Conservation (phyloP, 2,329 filamentous ascomycete genomes). For the Aspergillus carbonarius region DNA sequence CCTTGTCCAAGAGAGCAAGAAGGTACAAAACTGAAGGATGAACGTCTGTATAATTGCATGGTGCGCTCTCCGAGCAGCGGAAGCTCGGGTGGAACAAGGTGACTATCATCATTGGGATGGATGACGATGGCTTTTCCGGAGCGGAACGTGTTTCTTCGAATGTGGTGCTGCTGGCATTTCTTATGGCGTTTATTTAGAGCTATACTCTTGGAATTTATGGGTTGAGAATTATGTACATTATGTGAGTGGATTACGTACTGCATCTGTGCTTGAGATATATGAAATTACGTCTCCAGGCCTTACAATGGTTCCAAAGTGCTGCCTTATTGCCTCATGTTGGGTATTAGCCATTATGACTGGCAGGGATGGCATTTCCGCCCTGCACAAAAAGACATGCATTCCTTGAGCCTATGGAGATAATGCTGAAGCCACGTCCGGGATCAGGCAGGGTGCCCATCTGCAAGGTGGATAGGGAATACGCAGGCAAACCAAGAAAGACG, state of each 20-base stretch:
- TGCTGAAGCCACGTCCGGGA: background rate
- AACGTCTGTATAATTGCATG: background rate
- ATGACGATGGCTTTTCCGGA: background rate
- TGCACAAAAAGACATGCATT: background rate
- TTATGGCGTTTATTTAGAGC: constrained; percentile 18
- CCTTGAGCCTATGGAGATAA: background rate
- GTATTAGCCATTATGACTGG: background rate
- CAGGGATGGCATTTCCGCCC: background rate
- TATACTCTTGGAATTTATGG: constrained; percentile 18
- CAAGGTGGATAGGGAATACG: background rate
- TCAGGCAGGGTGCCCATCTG: background rate
- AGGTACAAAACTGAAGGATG: background rate
- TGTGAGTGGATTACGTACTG: constrained; percentile 16
- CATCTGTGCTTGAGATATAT: constrained; percentile 10
- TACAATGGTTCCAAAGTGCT: background rate
- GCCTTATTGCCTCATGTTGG: background rate
- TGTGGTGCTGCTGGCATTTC: constrained; percentile 25
- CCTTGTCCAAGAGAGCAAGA: background rate
- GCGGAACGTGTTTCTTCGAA: constrained; percentile 6
- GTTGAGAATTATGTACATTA: constrained; percentile 21
- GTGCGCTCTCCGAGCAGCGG: background rate
- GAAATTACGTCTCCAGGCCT: background rate
- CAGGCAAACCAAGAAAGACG: background rate
- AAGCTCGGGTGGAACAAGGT: background rate
- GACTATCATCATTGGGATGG: background rate